Evolutionary conservation across 257 asterid species (phyloP).

Genomic region (Haberlea rhodopensis): DNA sequence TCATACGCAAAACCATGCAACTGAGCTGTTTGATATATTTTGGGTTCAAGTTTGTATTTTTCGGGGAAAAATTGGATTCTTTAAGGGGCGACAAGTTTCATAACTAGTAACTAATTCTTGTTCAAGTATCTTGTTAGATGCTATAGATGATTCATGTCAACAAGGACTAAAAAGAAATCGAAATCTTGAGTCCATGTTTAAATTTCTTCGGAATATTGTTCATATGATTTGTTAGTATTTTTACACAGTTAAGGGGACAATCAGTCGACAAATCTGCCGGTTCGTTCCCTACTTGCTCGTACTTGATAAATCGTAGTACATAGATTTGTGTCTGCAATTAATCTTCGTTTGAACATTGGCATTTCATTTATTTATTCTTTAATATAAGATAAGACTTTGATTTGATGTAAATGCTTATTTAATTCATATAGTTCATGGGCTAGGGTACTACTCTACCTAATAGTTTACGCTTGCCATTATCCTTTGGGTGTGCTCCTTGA

Average conservation of each 20-base stretch:
- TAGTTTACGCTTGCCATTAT: neutral
- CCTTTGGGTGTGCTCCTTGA: too few species aligned
- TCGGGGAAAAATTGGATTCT: neutral
- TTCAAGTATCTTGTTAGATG: neutral
- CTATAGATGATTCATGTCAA: neutral
- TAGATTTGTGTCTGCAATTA: neutral
- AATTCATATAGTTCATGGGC: neutral
- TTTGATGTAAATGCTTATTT: neutral
- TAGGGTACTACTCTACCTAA: neutral
- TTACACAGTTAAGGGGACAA: neutral
- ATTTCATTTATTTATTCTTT: too few species aligned
- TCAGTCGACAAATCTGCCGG: neutral
- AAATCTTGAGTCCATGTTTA: neutral
- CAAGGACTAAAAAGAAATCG: neutral
- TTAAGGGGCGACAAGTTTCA: neutral
- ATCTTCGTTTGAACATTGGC: neutral
- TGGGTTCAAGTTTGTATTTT: neutral
- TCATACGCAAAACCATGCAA: neutral
- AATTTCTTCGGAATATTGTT: neutral
- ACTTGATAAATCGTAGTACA: neutral
- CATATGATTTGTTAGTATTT: neutral
- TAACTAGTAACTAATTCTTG: neutral
- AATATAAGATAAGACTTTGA: too few species aligned
- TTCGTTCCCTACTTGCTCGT: neutral
- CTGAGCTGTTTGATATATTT: neutral